These are phyloP conservation scores for Vitellaria paradoxa DNA, from an alignment of 179 eudicot genomes.

Conservation along the genomic window DNA sequence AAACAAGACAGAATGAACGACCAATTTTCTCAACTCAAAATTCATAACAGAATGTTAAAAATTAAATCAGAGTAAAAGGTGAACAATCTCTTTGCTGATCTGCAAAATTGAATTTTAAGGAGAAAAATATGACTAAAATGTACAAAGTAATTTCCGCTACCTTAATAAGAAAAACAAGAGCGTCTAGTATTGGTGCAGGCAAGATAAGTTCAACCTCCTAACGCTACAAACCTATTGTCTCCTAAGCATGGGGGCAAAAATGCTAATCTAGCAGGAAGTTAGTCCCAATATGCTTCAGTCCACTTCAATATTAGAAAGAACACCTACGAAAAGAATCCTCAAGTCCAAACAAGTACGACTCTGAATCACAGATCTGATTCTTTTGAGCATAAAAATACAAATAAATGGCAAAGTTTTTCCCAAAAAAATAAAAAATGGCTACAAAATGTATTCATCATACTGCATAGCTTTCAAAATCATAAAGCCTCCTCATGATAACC, in stretches of 20 bases:
- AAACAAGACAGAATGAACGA: neutral
- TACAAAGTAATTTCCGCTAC: constrained; percentile 1
- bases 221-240: neutral
- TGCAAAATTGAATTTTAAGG: neutral
- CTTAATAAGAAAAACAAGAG: neutral
- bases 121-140: neutral
- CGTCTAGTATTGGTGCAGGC: neutral
- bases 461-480: neutral
- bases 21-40: neutral
- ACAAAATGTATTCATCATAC: neutral
- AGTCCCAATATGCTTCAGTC: neutral
- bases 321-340: neutral
- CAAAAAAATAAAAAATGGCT: neutral
- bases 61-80: neutral
- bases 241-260: neutral
- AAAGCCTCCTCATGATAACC: neutral
- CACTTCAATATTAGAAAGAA: neutral
- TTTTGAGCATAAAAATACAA: neutral
- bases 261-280: neutral
- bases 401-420: neutral
- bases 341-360: neutral
- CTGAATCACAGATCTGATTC: neutral
- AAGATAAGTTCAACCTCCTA: neutral
- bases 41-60: neutral
- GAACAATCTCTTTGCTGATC: neutral